Evolutionary conservation across 768 basidiomycete genomes (phyloP), one percentile per base, ranked within the genome.

Genomic region (Lentinus tigrinus): DNA sequence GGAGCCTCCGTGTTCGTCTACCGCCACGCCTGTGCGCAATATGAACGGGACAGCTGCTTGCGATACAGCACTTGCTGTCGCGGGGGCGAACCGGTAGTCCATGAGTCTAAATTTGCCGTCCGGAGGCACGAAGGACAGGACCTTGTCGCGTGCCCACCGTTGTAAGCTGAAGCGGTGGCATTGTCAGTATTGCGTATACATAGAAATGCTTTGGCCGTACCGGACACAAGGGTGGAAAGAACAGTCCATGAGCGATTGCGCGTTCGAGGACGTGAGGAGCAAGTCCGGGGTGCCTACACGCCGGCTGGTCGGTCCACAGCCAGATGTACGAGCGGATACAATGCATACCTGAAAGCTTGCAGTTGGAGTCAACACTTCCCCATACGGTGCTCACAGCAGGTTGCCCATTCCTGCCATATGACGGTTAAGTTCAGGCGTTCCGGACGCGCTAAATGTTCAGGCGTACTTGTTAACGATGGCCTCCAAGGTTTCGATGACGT

Each of bases 201-300:
- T 8, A 40, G 14, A 40, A 6, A 40, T 40, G 16, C 16, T 40
- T 4, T 2, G 38, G 11, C 69, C 83, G 57, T 70, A 93, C 93
- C 95, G 82, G 55, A 98, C 87, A 70, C 94, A 97, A 28, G 95
- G 85, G 70, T 98, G 96, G 72, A 98, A 96, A 2, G 91, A 84
- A 61, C 88, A 89, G 64, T 95, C 91, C 2, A 77, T 77, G 65
- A 95, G 75, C 28, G 84, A 80, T 64, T 83, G 83, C 1, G 91
- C 81, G 69, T 92, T 93, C 7, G 83, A 78, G 69, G 96, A 91
- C 14, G 81, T 84, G 56, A 96, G 70, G 2, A 86, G 76, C 52
- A 95, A 80, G 67, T 97, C 95, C n/a, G 95, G 95, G 43, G 88
- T 95, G 44, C 94, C 95, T 88, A 21, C 69, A 64, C 4, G 31